A percentile compares a stretch with the other conserved stretches of the same genome.
phyloP scores from a whole-genome alignment of 805 yeast genomes.

The Cyberlindnera petersonii region DNA sequence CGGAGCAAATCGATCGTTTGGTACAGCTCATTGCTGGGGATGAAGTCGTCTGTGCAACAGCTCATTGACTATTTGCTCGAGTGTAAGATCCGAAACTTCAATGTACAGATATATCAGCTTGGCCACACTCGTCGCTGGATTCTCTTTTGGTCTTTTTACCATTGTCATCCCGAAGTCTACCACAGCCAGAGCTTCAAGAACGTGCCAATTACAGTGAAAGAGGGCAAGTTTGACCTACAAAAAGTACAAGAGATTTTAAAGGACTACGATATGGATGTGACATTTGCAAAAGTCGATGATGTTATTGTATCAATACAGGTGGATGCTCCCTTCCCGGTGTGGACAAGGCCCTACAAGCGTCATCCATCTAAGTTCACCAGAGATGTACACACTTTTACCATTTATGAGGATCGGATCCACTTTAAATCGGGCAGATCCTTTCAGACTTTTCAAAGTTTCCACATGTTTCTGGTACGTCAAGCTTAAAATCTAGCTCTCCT shows the following conservation, averaged over 20 bases:
- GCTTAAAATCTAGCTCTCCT: background rate
- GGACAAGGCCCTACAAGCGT: constrained; percentile 27
- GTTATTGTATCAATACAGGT: constrained; percentile 1
- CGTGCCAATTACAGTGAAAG: constrained; percentile 13
- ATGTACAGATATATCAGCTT: constrained; percentile 18
- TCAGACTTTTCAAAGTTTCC: constrained; percentile 23
- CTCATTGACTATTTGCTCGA: constrained; percentile 9
- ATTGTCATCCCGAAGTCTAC: constrained; percentile 13
- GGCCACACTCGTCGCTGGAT: constrained; percentile 27
- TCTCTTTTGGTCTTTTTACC: constrained; percentile 24
- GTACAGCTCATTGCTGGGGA: constrained; percentile 40
- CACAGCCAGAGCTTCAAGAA: constrained; percentile 7
- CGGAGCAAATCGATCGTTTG: constrained; percentile 25
- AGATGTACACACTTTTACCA: constrained; percentile 11
- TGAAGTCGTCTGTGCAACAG: constrained; percentile 17
- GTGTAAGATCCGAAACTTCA: constrained; percentile 13
- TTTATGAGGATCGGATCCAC: constrained; percentile 13
- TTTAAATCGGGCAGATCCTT: constrained; percentile 19
- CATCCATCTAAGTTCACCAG: constrained; percentile 6
- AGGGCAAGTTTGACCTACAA: constrained; percentile 14
- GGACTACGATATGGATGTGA: background rate
- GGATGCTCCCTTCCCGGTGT: constrained; percentile 14
- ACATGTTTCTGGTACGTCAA: constrained; percentile 13
- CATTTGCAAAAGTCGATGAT: background rate
- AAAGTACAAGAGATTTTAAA: constrained; percentile 1